Evolutionary conservation across 768 basidiomycete species (phyloP), one percentile per base, ranked within the genome.

Genomic region (Sistotremastrum niveocremeum): DNA sequence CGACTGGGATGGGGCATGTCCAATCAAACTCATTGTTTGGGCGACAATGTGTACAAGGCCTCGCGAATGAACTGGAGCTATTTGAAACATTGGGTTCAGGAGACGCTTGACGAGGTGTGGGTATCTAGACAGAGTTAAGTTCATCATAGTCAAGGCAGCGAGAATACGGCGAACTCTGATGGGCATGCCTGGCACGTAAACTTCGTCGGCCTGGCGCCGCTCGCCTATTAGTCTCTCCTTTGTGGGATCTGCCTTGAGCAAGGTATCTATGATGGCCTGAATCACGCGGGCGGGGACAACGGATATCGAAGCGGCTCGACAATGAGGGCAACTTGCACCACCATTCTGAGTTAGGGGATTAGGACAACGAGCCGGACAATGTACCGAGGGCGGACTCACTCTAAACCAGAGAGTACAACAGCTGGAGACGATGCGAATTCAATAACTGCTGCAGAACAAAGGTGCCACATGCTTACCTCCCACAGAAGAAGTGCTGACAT

Each of bases 401-500:
- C 74, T 74, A 60, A 89, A 77, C 87, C 87, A 90, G 44, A 88
- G 73, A 1, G 76, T 68, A 58, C 81, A 83, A 60, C 86, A 89
- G 57, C 86, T 89, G 39, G 20, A 50, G 8, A 42, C 34, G 32
- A 28, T 9, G 41, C 10, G 38, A 31, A 20, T 10, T 34, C 20
- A 39, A 12, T 46, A 8, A 7, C 8, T 12, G 33, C 30, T 2
- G 36, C n/a, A 49, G 42, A 29, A 20, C 11, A 37, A 42, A 39
- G 34, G 37, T 36, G 8, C 38, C 35, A 34, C 1, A 44, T 42
- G 54, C 65, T 48, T 62, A 86, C 84, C 86, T 87, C 61, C 87
- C 87, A 56, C 87, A 90, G 58, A 88, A 89, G 70, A 84, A 87
- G 68, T 90, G 87, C 54, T 88, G 84, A 60, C 87, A 90, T 32